A percentile compares a stretch with the other conserved stretches of the same genome.
phyloP scores from a whole-genome alignment of 768 basidiomycete genomes.

The Mycena polygramma region DNA sequence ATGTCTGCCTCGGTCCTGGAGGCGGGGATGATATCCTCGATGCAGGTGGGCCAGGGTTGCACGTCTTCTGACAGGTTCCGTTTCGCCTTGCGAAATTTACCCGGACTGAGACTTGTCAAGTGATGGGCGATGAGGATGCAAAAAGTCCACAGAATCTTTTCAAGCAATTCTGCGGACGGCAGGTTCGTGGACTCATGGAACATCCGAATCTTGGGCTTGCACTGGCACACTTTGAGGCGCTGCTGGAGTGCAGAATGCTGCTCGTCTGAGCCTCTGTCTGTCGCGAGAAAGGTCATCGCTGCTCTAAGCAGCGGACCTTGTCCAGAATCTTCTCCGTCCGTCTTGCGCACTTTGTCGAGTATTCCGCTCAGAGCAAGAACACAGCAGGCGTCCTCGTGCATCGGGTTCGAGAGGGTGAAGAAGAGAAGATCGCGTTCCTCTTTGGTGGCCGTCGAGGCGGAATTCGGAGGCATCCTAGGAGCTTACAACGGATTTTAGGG shows the following conservation, averaged over 20 bases:
- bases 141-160: conserved; percentile 13
- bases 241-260: conserved; percentile 5
- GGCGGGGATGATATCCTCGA: conserved; percentile 15
- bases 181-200: conserved; percentile 7
- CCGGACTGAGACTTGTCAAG: conserved; percentile 12
- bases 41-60: conserved; percentile 15
- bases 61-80: conserved; percentile 6
- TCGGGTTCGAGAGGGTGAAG: conserved; percentile 23
- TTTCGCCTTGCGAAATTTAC: conserved; percentile 15
- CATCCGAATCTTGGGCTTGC: conserved; percentile 11
- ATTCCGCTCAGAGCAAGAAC: neutral
- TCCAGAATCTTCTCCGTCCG: conserved; percentile 15
- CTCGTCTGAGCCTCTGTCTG: conserved; percentile 8
- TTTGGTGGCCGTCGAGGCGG: conserved; percentile 14
- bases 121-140: conserved; percentile 5
- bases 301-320: conserved; percentile 20
- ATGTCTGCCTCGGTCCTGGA: conserved; percentile 15
- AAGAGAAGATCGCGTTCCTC: conserved; percentile 16
- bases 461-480: conserved; percentile 9
- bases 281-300: conserved; percentile 16
- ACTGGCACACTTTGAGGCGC: conserved; percentile 12
- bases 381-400: conserved; percentile 22
- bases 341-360: conserved; percentile 9
- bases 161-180: conserved; percentile 10
- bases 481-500: conserved; percentile 13